Conservation (phyloP, 768 basidiomycete species). For the Gyrodon lividus region DNA sequence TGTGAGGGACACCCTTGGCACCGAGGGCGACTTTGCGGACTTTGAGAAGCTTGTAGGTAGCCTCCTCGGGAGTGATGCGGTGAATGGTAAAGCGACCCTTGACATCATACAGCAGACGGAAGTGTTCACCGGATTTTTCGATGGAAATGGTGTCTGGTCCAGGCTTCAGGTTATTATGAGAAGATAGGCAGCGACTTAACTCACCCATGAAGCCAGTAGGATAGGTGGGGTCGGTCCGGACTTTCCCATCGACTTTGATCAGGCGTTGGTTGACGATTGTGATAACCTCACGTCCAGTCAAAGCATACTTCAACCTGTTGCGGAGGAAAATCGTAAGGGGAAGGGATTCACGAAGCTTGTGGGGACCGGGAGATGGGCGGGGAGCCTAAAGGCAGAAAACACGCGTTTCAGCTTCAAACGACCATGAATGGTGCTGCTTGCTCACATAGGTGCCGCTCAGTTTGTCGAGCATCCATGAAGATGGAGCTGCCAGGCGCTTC, state of each 20-base stretch:
- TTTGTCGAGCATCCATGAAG: conserved; percentile 99
- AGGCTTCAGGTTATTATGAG: conserved; percentile 1
- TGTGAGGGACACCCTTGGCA: conserved; percentile 89
- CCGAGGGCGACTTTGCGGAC: conserved; percentile 92
- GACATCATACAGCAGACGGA: conserved; percentile 98
- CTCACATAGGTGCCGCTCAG: conserved; percentile 91
- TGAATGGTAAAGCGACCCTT: conserved; percentile 99
- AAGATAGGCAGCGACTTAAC: conserved; percentile 17
- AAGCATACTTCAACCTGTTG: conserved; percentile 98
- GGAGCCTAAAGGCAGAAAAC: conserved; percentile 63
- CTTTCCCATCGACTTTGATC: conserved; percentile 98
- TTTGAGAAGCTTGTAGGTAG: conserved; percentile 93
- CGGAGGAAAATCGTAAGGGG: conserved; percentile 97
- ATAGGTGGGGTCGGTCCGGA: conserved; percentile 95
- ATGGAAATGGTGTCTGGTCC: conserved; percentile 87
- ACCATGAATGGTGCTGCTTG: conserved; percentile 8
- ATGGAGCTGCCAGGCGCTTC: conserved; percentile 96
- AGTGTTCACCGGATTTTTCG: conserved; percentile 98
- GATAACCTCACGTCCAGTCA: conserved; percentile 95
- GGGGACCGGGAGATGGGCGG: conserved; percentile 96
- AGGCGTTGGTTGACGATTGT: conserved; percentile 93
- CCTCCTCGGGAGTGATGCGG: conserved; percentile 98
- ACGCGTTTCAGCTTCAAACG: conserved; percentile 6
- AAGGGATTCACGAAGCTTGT: conserved; percentile 98
- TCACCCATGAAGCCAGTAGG: conserved; percentile 97